These are phyloP conservation scores for Geum urbanum DNA, from an alignment of 306 rosid genomes.

Conservation along the genomic window DNA sequence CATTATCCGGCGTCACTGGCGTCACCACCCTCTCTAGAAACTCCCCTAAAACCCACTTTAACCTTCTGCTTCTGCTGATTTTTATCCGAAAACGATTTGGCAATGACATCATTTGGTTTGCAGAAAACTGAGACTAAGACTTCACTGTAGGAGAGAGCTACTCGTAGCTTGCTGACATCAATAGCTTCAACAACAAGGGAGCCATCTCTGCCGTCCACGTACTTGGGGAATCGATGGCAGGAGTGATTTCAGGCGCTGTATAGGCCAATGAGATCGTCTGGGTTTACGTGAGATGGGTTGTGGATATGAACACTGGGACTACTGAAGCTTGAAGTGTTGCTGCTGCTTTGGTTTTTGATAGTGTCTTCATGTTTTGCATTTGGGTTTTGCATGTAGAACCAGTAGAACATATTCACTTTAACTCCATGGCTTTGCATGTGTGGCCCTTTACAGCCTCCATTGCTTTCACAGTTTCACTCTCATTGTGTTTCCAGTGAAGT, in stretches of 20 bases:
- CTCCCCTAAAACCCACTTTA: conserved; percentile 25
- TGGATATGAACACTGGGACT: conserved; percentile 60
- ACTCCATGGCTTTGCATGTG: conserved; percentile 25
- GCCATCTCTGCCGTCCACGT: conserved; percentile 12
- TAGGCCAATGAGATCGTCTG: conserved; percentile 46
- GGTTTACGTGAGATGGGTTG: conserved; percentile 46
- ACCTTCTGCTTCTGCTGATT: background rate
- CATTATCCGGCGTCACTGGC: conserved; percentile 50
- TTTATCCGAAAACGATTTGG: background rate
- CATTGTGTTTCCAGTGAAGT: background rate
- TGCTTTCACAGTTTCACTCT: background rate
- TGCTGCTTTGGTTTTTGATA: conserved; percentile 5
- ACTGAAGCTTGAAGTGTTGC: conserved; percentile 19
- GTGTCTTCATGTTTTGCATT: conserved; percentile 3
- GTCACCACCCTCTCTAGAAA: conserved; percentile 32
- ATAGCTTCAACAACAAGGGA: conserved; percentile 29
- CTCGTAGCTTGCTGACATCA: conserved; percentile 51
- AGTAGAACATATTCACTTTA: conserved; percentile 24
- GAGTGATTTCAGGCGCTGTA: conserved; percentile 53
- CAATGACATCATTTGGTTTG: conserved; percentile 31
- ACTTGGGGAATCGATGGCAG: conserved; percentile 38
- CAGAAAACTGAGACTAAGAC: conserved; percentile 69
- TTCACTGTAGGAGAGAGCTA: conserved; percentile 67
- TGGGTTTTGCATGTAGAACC: conserved; percentile 24
- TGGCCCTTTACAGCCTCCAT: conserved; percentile 7